Evolutionary conservation across 176 grass and related monocot species (phyloP).

Genomic region (Elymus sibiricus): DNA sequence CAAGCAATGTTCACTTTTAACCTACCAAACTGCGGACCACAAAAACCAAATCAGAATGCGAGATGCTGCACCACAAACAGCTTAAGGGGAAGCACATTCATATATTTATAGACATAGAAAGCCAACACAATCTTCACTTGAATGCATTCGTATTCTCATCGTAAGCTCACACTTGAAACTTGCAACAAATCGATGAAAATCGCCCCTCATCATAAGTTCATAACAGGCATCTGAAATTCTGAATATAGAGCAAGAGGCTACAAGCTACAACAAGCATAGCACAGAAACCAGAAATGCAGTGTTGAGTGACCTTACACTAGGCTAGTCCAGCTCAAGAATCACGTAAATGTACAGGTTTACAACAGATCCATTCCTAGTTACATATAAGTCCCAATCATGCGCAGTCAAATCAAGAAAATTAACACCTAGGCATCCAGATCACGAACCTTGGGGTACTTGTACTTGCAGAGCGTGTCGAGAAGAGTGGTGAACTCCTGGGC

Average conservation of each 20-base stretch:
- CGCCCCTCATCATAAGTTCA: background rate
- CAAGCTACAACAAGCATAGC: background rate
- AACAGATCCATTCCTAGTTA: too few relatives aligned
- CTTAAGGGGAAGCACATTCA: background rate
- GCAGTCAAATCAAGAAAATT: background rate
- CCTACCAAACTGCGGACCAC: background rate
- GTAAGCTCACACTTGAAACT: background rate
- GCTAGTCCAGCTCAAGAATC: too few relatives aligned
- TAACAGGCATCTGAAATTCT: background rate
- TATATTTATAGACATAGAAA: constrained; percentile 1
- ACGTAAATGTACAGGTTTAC: too few relatives aligned
- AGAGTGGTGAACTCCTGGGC: constrained; percentile 65
- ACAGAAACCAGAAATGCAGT: background rate
- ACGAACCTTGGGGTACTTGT: constrained; percentile 82
- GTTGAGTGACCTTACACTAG: background rate
- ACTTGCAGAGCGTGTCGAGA: constrained; percentile 92
- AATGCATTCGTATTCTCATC: background rate
- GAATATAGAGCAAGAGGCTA: background rate
- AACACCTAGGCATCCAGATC: background rate
- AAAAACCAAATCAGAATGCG: background rate
- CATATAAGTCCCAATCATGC: too few relatives aligned
- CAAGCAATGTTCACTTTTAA: background rate
- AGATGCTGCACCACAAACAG: background rate
- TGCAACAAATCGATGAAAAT: background rate
- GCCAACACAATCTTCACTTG: background rate